These are phyloP conservation scores for Apiospora arundinis DNA, from an alignment of 2,329 filamentous ascomycete genomes.

Conservation along the genomic window DNA sequence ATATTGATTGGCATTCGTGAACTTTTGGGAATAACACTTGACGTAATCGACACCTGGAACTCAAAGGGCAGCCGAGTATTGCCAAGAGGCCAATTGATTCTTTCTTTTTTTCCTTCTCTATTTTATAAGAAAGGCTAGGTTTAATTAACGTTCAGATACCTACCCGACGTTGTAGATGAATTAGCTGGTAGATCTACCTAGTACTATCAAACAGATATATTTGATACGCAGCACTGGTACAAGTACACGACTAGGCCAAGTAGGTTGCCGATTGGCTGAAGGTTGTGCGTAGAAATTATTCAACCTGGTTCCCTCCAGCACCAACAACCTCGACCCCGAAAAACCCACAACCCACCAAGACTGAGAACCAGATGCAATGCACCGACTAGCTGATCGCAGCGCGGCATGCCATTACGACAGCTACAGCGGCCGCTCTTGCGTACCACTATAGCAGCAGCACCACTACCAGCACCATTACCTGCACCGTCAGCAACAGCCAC, in stretches of 20 bases:
- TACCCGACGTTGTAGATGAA: neutral
- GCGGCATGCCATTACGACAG: constrained; percentile 43
- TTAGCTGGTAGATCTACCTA: no score
- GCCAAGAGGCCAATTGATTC: no score
- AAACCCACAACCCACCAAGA: neutral
- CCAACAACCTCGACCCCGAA: constrained; percentile 1
- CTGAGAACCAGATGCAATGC: constrained; percentile 32
- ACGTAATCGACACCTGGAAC: neutral
- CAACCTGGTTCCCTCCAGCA: neutral
- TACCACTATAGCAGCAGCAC: constrained; percentile 34
- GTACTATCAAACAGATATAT: no score
- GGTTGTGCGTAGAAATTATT: constrained; percentile 14
- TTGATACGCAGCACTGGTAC: no score
- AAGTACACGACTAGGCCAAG: no score
- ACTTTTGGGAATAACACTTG: neutral
- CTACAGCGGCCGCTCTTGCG: constrained; percentile 40
- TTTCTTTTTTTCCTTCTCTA: no score
- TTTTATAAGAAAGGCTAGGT: no score
- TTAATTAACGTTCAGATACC: no score
- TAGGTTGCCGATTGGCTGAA: neutral
- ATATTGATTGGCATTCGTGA: neutral
- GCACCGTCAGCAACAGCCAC: no score
- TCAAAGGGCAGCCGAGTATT: no score
- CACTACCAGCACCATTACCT: constrained; percentile 23
- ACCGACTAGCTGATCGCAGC: constrained; percentile 33